These are phyloP conservation scores for Yamadazyma olivae DNA, from an alignment of 805 yeast genomes.

Conservation along the genomic window DNA sequence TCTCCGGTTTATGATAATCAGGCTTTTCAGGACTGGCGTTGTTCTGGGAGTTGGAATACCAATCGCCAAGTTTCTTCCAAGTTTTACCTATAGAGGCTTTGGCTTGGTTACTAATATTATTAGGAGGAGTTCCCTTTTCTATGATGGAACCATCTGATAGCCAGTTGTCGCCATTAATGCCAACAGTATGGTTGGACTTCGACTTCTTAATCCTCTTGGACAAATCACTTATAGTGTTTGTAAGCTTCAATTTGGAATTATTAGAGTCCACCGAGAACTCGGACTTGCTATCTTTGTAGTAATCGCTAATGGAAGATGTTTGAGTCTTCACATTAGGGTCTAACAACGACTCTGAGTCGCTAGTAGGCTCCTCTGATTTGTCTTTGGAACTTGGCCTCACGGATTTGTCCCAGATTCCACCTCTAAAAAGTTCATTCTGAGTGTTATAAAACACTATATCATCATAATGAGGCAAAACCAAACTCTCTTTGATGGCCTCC, in stretches of 20 bases:
- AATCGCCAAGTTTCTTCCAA: conserved; percentile 59
- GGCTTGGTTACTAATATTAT: conserved; percentile 7
- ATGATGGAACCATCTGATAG: conserved; percentile 24
- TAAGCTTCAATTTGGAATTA: conserved; percentile 13
- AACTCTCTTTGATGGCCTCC: conserved; percentile 73
- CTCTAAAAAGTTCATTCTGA: conserved; percentile 69
- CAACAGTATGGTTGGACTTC: conserved; percentile 21
- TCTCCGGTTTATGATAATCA: conserved; percentile 54
- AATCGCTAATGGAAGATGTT: neutral
- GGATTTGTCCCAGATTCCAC: conserved; percentile 83
- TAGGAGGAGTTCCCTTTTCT: conserved; percentile 9
- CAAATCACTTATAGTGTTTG: conserved; percentile 22
- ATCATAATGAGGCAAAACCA: conserved; percentile 88
- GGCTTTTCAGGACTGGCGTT: conserved; percentile 22
- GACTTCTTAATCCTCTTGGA: conserved; percentile 23
- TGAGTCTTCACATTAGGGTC: conserved; percentile 3
- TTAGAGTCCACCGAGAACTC: conserved; percentile 2
- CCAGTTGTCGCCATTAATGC: conserved; percentile 22
- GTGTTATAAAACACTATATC: conserved; percentile 75
- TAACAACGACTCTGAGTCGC: conserved; percentile 3
- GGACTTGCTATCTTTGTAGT: conserved; percentile 3
- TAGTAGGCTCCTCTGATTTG: neutral
- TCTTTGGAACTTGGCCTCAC: conserved; percentile 6
- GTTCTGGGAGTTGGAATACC: conserved; percentile 41
- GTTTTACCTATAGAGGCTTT: conserved; percentile 29